Percentiles rank a stretch among this genome's conserved stretches.
These are phyloP conservation scores for Bertia moriformis DNA, from an alignment of 2,329 filamentous ascomycete genomes.

Conservation along the genomic window DNA sequence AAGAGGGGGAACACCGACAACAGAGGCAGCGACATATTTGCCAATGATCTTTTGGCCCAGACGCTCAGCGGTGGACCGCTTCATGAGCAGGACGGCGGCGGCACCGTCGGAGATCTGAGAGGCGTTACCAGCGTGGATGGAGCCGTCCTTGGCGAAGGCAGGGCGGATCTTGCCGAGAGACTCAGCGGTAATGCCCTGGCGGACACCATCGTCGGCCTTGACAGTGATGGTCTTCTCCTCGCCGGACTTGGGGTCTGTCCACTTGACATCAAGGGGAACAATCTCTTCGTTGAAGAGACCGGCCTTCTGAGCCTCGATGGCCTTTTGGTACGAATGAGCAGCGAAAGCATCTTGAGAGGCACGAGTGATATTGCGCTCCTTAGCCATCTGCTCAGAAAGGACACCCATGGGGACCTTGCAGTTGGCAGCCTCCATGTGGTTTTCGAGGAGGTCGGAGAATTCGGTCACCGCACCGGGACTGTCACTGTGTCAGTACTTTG, in stretches of 20 bases:
- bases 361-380: not conserved
- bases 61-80: conserved; percentile 1
- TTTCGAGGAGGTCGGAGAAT: conserved; percentile 1
- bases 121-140: conserved; percentile 1
- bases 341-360: conserved; percentile 1
- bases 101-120: conserved; percentile 1
- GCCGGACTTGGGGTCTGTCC: not conserved
- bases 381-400: not conserved
- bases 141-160: conserved; percentile 1
- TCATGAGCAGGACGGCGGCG: conserved; percentile 1
- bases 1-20: not conserved
- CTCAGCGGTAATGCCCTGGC: not conserved
- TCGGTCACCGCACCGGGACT: not conserved
- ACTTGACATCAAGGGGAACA: conserved; percentile 1
- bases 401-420: conserved; percentile 1
- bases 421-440: not conserved
- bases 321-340: conserved; percentile 1
- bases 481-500: conserved; percentile 27
- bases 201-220: conserved; percentile 1
- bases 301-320: not conserved
- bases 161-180: conserved; percentile 1
- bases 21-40: not conserved
- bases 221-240: conserved; percentile 1
- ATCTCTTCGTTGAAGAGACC: conserved; percentile 2
- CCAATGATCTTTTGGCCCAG: conserved; percentile 1